Evolutionary conservation across 306 rosid species (phyloP).

Genomic region (Adenanthera pavonina): DNA sequence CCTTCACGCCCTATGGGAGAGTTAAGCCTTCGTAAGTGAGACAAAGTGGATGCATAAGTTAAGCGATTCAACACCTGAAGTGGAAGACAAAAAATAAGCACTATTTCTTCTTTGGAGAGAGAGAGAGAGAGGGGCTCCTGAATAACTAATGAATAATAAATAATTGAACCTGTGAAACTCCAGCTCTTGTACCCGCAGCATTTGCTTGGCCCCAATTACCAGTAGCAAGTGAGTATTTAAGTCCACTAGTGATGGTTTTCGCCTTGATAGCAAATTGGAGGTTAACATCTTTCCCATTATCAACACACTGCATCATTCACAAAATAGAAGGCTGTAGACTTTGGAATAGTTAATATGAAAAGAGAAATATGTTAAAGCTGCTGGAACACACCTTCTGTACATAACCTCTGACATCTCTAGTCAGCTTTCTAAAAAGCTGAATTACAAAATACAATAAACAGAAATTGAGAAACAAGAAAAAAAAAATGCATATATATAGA

Average conservation of each 20-base stretch:
- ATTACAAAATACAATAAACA: slow-evolving; percentile 29
- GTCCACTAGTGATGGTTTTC: slow-evolving; percentile 97
- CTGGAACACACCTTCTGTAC: slow-evolving; percentile 82
- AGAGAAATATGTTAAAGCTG: slow-evolving; percentile 10
- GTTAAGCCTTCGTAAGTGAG: slow-evolving; percentile 92
- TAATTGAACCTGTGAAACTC: slow-evolving; percentile 88
- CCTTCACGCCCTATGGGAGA: slow-evolving; percentile 99
- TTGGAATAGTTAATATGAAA: slow-evolving; percentile 18
- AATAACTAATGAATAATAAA: slow-evolving; percentile 13
- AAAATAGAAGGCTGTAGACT: slow-evolving; percentile 31
- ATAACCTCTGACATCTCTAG: slow-evolving; percentile 91
- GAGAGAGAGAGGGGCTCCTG: neutral
- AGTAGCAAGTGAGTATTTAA: slow-evolving; percentile 96
- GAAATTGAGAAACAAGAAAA: slow-evolving; percentile 16
- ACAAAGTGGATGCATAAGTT: slow-evolving; percentile 93
- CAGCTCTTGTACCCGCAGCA: slow-evolving; percentile 99
- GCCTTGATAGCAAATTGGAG: slow-evolving; percentile 99
- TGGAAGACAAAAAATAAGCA: slow-evolving; percentile 10
- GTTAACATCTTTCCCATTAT: slow-evolving; percentile 96
- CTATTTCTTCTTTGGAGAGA: neutral
- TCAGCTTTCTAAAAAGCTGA: slow-evolving; percentile 97
- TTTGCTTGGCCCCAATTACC: slow-evolving; percentile 99
- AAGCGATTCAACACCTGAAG: slow-evolving; percentile 90
- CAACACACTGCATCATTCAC: slow-evolving; percentile 80
- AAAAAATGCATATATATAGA: neutral